Conservation (phyloP, 163 green algal genomes). For the Chlamydomonas reinhardtii region DNA sequence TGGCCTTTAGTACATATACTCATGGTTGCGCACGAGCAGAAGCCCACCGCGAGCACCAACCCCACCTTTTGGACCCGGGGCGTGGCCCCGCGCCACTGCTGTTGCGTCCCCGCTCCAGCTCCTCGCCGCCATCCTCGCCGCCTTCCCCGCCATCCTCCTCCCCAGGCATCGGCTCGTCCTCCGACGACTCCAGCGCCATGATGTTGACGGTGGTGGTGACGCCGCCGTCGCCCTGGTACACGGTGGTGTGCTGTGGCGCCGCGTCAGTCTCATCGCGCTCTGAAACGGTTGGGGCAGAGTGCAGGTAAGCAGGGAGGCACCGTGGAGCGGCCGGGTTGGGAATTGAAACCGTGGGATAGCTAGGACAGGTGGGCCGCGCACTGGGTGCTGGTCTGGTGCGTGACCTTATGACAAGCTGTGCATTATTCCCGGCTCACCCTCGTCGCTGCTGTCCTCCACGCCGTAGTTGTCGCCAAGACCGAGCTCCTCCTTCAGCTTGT, state of each 20-base stretch:
- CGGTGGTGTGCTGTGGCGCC: constrained; percentile 28
- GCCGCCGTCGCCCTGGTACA: constrained; percentile 36
- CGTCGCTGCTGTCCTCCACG: constrained; percentile 43
- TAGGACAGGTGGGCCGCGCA: too few relatives aligned
- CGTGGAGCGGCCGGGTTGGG: too few relatives aligned
- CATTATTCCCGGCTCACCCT: neutral
- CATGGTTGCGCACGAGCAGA: neutral
- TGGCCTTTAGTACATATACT: too few relatives aligned
- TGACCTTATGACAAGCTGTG: too few relatives aligned
- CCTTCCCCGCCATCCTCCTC: neutral
- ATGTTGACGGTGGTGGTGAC: constrained; percentile 39
- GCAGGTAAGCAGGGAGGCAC: too few relatives aligned
- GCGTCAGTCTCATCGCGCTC: neutral
- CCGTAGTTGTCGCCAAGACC: constrained; percentile 61
- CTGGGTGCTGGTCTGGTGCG: too few relatives aligned
- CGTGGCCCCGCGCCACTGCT: neutral
- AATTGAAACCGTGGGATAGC: too few relatives aligned
- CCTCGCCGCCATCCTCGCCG: neutral
- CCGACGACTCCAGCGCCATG: constrained; percentile 19
- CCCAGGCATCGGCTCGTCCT: constrained; percentile 18
- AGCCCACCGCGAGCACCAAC: too few relatives aligned
- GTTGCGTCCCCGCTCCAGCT: neutral
- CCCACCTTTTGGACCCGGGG: neutral
- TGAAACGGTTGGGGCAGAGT: neutral
- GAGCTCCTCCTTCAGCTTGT: constrained; percentile 60